Conservation (phyloP, 2,329 filamentous ascomycete genomes). For the Laburnicola sp. region DNA sequence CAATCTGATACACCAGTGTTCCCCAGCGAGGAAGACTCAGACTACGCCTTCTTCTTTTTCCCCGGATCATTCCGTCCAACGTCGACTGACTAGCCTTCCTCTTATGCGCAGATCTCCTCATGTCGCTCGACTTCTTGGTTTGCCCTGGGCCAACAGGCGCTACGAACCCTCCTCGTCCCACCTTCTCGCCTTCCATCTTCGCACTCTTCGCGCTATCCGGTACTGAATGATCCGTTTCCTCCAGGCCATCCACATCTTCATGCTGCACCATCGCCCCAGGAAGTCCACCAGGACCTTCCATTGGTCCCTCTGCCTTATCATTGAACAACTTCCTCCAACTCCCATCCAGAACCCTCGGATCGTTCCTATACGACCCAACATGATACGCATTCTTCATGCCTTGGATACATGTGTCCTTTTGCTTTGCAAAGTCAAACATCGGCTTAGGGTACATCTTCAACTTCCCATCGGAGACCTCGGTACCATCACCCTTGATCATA, state of each 20-base stretch:
- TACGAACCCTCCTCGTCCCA: too few relatives aligned
- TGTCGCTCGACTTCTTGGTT: too few relatives aligned
- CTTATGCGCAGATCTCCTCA: slow-evolving; percentile 60
- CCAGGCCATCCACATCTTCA: slow-evolving; percentile 15
- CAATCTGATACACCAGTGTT: too few relatives aligned
- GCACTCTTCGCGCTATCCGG: slow-evolving; percentile 16
- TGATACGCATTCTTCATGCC: slow-evolving; percentile 72
- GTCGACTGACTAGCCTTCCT: slow-evolving; percentile 58
- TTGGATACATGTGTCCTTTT: slow-evolving; percentile 64
- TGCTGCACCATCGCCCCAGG: slow-evolving; percentile 44
- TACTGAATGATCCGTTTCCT: slow-evolving; percentile 14
- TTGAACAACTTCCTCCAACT: slow-evolving; percentile 57
- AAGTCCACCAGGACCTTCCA: slow-evolving; percentile 45
- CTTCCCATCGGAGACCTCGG: slow-evolving; percentile 46
- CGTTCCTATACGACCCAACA: slow-evolving; percentile 65
- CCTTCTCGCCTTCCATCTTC: slow-evolving; percentile 56
- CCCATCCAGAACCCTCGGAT: slow-evolving; percentile 64
- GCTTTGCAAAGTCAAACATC: slow-evolving; percentile 73
- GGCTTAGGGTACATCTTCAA: slow-evolving; percentile 66
- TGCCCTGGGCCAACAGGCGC: too few relatives aligned
- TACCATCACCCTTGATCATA: slow-evolving; percentile 55
- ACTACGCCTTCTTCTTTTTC: slow-evolving; percentile 32
- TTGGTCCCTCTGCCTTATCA: slow-evolving; percentile 51
- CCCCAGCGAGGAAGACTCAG: neutral
- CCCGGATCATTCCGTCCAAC: slow-evolving; percentile 33